Evolutionary conservation across 257 asterid genomes (phyloP).

Genomic region (Jaltomata sinuosa): DNA sequence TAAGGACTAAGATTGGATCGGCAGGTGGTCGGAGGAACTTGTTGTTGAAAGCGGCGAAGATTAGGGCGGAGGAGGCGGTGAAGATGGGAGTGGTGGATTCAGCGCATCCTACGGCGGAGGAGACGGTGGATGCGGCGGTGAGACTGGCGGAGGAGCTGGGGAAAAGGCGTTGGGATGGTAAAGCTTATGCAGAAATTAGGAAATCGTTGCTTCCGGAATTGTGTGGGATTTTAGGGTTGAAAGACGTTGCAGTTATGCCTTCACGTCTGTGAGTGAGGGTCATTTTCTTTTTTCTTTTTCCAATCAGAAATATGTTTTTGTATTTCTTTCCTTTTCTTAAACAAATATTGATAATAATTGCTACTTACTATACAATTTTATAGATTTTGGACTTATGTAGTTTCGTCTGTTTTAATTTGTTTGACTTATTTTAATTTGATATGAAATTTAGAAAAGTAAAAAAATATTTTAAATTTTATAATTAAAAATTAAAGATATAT

Average conservation of each 20-base stretch:
- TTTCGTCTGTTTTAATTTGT: too few species aligned
- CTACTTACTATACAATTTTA: neutral
- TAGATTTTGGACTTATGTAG: neutral
- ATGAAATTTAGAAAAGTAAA: too few species aligned
- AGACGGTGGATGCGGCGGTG: conserved; percentile 46
- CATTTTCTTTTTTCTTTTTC: neutral
- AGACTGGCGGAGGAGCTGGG: conserved; percentile 42
- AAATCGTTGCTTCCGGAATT: conserved; percentile 54
- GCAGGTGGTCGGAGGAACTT: conserved; percentile 34
- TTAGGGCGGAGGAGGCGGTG: conserved; percentile 48
- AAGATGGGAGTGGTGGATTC: conserved; percentile 59
- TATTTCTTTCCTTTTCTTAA: neutral
- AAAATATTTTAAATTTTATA: too few species aligned
- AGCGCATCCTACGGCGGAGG: conserved; percentile 30
- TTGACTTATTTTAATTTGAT: too few species aligned
- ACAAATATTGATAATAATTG: neutral
- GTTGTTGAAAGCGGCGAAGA: conserved; percentile 44
- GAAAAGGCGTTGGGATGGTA: conserved; percentile 53
- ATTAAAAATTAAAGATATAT: too few species aligned
- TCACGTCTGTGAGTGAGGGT: conserved; percentile 40
- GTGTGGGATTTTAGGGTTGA: conserved; percentile 46
- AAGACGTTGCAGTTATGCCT: conserved; percentile 21
- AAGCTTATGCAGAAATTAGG: conserved; percentile 50
- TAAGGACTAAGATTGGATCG: conserved; percentile 38
- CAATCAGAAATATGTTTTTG: neutral